These are phyloP conservation scores for Malania oleifera DNA, from an alignment of 164 flowering plant genomes.

Conservation along the genomic window DNA sequence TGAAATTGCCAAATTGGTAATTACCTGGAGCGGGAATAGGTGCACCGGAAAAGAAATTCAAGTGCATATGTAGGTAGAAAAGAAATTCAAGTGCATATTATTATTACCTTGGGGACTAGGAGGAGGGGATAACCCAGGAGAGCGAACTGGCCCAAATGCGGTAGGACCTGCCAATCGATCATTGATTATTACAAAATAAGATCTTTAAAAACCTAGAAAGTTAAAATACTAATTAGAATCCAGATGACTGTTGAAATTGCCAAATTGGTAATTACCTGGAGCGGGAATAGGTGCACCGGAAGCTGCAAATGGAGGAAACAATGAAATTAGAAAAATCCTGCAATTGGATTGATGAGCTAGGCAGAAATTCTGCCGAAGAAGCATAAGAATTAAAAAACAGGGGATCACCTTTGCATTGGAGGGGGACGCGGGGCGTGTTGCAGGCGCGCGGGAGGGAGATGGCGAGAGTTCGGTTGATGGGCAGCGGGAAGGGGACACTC, in stretches of 20 bases:
- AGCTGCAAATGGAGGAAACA: conserved; percentile 35
- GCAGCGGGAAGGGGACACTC: conserved; percentile 56
- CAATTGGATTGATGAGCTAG: neutral
- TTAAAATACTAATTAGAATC: no score
- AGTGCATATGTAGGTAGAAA: no score
- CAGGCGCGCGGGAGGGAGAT: conserved; percentile 76
- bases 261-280: conserved; percentile 45
- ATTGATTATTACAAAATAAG: neutral
- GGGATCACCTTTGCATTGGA: conserved; percentile 65
- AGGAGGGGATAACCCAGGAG: conserved; percentile 33
- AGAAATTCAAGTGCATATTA: no score
- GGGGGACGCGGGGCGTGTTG: conserved; percentile 59
- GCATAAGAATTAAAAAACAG: neutral
- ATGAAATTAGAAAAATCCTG: conserved; percentile 6
- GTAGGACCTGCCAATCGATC: conserved; percentile 39
- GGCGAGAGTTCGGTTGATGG: conserved; percentile 58
- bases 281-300: conserved; percentile 63
- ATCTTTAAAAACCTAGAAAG: no score
- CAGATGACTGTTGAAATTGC: no score
- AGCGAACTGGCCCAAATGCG: conserved; percentile 37
- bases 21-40: conserved; percentile 83
- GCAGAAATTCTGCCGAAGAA: no score
- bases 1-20: neutral
- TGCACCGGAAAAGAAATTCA: conserved; percentile 39
- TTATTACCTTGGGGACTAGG: conserved; percentile 42